These are phyloP conservation scores for Aspergillus hiratsukae DNA, from an alignment of 2,329 filamentous ascomycete genomes.

Conservation along the genomic window DNA sequence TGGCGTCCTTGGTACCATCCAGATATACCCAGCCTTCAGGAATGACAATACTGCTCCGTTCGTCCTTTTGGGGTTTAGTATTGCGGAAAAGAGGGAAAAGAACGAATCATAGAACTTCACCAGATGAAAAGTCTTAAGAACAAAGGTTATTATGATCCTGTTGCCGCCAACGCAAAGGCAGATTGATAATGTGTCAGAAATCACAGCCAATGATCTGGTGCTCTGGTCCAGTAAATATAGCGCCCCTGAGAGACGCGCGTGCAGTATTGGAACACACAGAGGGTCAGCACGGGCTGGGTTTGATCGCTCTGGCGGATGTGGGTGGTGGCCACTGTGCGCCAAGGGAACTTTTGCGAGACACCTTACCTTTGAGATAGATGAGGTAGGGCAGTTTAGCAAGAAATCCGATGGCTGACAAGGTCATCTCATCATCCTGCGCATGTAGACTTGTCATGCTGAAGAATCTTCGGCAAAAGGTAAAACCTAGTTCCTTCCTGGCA, in stretches of 20 bases:
- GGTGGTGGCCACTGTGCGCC: not conserved
- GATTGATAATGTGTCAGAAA: not conserved
- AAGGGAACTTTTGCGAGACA: not conserved
- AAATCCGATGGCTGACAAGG: not conserved
- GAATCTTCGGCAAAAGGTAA: not conserved
- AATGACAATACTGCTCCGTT: not conserved
- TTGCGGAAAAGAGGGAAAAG: not conserved
- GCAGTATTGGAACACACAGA: slow-evolving; percentile 5
- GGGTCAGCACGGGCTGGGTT: not conserved
- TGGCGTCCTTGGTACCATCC: not conserved
- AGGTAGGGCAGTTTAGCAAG: not conserved
- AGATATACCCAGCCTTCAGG: not conserved
- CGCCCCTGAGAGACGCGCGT: slow-evolving; percentile 22
- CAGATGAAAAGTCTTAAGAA: not conserved
- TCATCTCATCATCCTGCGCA: not conserved
- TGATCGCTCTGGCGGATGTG: not conserved
- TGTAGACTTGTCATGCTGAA: not conserved
- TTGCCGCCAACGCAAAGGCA: not conserved
- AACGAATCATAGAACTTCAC: not conserved
- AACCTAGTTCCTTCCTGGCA: not conserved
- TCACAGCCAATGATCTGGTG: not conserved
- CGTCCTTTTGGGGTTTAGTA: not conserved
- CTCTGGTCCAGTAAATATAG: not conserved
- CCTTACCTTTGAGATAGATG: too few relatives aligned
- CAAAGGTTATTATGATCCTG: not conserved